Evolutionary conservation across 495 filamentous ascomycete genomes (phyloP), one percentile per base, ranked within the genome.

Genomic region (Letharia columbiana): DNA sequence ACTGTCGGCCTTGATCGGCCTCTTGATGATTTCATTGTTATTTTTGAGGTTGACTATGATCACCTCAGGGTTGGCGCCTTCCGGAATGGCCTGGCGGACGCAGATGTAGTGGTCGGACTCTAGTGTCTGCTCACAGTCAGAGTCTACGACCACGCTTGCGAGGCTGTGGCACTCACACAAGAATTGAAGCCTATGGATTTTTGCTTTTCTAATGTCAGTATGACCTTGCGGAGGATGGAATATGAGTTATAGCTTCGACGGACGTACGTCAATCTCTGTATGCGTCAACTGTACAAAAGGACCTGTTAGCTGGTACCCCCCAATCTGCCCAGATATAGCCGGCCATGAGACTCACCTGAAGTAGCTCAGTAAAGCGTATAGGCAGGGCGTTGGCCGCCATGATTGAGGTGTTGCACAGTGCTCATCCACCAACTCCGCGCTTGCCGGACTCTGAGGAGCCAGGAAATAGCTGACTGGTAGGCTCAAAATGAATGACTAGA

Each of bases 1-100:
- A 85, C 92, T 96, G 81, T 99, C 94, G 70, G 94, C 95, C 80
- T 97, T 98, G 82, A 99, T 99, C 12, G 92, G 91, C 69, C 94
- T 85, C 69, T 90, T 87, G 66, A 92, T 95, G 73, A 96, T 83
- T 77, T 91, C 89, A 84, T 96, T 96, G 78, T 84, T 84, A 79
- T 95, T 92, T 77, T 96, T 95, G 72, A 99, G 88, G 75, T 98
- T 87, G 77, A 99, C 80, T 77, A 98, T 99, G 76, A 98, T 89
- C 67, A 98, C 94, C 76, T 99, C 92, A 42, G 94, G 90, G 60
- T 86, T 86, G 60, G 90, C 84, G 59, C 87, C 84, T 64, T 90
- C 89, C 68, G 87, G 86, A 72, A 88, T 85, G 78, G 91, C 91
- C 78, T 99, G 93, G 71, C 95, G 89, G 71, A 98, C 88, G 78